Base-by-base conservation (phyloP, 371 early-diverging fungal genomes). In the Rhizopus stolonifer region DNA sequence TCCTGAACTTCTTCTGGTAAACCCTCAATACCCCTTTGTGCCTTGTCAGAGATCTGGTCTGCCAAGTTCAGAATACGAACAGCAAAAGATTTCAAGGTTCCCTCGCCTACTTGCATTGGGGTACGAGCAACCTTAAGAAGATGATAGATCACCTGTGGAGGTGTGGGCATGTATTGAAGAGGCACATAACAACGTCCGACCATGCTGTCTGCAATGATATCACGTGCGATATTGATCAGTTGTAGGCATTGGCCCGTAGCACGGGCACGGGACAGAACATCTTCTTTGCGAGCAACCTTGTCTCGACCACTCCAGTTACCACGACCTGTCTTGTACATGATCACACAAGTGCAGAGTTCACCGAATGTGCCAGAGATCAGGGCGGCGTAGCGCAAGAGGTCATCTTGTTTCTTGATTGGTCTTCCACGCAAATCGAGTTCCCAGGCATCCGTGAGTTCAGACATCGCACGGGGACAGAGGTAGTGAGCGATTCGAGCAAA, bases 231-330 rank as follows among this genome's bases (percentile, higher is more conserved):
- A 55, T 84, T 84, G 22, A 82, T 56, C 13, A 82, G 38, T 63
- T 84, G 84, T 42, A 84, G 63, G n/a, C 78, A 77, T 56, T 73
- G 70, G 10, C 84, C 84, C 52, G 80, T 77, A 11, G 74, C 74
- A 42, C 79, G 51, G 18, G 83, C 81, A 36, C 52, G 60, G 22
- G 48, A 21, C n/a, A 77, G 25, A 15, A 71, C 58, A 6, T 67
- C 46, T 15, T 72, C 59, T 5, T 63, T 50, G 15, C 74, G 56
- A 25, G 54, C 57, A 21, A 36, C 6, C n/a, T 44, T 50, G 22
- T 40, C 34, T 10, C 18, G 31, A 9, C 61, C 50, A 36, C 46
- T 62, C 74, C 70, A 69, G 43, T 65, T 69, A 15, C 70, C 74
- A 39, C 43, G 55, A 17, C 74, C 74, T 0, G 67, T 65, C 50